Conservation (phyloP, 1,139 yeast species). For the Starmera stellimalicola region DNA sequence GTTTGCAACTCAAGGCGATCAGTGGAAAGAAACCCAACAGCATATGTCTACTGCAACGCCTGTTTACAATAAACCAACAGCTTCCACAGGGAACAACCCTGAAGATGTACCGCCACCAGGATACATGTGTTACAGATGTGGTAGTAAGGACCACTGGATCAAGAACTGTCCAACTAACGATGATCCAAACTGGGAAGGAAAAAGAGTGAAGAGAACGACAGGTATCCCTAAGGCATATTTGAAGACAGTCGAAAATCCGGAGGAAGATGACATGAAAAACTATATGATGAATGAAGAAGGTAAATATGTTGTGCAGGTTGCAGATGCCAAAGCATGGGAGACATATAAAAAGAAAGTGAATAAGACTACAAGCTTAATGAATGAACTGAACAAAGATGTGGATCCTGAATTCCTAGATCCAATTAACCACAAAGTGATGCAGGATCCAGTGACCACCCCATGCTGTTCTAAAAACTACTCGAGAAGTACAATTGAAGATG, state of each 20-base stretch:
- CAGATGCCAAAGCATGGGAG: constrained; percentile 91
- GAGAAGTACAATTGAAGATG: constrained; percentile 57
- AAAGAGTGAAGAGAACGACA: constrained; percentile 82
- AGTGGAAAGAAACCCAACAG: constrained; percentile 92
- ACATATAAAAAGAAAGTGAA: constrained; percentile 64
- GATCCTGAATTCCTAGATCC: constrained; percentile 58
- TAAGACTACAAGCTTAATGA: constrained; percentile 36
- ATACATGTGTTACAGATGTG: constrained; percentile 92
- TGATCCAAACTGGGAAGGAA: constrained; percentile 92
- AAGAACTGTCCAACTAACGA: constrained; percentile 90
- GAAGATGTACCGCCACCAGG: constrained; percentile 80
- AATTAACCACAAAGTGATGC: constrained; percentile 49
- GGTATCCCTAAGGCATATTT: constrained; percentile 95
- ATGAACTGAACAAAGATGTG: constrained; percentile 29
- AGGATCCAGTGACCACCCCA: constrained; percentile 76
- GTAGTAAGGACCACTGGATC: constrained; percentile 94
- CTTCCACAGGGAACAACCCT: constrained; percentile 29
- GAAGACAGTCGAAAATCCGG: constrained; percentile 63
- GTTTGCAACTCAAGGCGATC: constrained; percentile 89
- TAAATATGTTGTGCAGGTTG: constrained; percentile 88
- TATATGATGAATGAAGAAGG: constrained; percentile 93
- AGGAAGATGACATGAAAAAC: constrained; percentile 55
- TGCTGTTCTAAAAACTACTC: constrained; percentile 63
- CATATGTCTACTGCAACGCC: constrained; percentile 73
- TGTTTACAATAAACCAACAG: constrained; percentile 39